A percentile compares a stretch with the other conserved stretches of the same genome.
Conservation (phyloP, 2,329 filamentous ascomycete species). For the Monilinia fructigena region DNA sequence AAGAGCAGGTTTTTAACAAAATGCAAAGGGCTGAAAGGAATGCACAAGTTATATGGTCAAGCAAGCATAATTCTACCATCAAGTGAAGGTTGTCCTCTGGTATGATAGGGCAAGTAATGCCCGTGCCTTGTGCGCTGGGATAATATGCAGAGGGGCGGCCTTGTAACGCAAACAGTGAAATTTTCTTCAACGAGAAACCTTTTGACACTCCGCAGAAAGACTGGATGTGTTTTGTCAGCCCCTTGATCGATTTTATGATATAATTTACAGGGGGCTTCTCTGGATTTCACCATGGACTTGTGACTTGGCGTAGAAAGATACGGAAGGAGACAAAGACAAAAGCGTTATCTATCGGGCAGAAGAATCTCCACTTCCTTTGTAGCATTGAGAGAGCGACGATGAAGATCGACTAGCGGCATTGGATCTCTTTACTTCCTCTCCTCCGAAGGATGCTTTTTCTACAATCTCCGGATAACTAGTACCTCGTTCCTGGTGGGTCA, state of each 20-base stretch:
- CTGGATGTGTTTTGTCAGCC: background rate
- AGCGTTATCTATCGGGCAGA: background rate
- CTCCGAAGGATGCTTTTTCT: background rate
- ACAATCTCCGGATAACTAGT: background rate
- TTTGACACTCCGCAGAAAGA: background rate
- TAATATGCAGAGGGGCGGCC: background rate
- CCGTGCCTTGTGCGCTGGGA: background rate
- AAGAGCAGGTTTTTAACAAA: background rate
- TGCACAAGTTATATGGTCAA: background rate
- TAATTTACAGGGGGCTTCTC: background rate
- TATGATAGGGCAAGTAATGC: background rate
- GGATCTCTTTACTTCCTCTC: background rate
- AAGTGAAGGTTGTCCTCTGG: background rate
- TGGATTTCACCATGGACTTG: background rate
- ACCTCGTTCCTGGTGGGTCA: background rate
- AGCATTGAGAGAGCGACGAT: background rate
- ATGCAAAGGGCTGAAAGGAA: background rate
- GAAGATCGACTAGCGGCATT: slow-evolving; percentile 1
- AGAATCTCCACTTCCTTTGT: background rate
- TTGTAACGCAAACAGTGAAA: background rate
- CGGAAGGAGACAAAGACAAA: background rate
- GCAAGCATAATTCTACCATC: background rate
- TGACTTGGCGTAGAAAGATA: background rate
- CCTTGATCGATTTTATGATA: background rate
- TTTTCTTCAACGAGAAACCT: background rate